Evolutionary conservation across 768 basidiomycete genomes (phyloP), one percentile per base, ranked within the genome.

Genomic region (Leccinum boreale): DNA sequence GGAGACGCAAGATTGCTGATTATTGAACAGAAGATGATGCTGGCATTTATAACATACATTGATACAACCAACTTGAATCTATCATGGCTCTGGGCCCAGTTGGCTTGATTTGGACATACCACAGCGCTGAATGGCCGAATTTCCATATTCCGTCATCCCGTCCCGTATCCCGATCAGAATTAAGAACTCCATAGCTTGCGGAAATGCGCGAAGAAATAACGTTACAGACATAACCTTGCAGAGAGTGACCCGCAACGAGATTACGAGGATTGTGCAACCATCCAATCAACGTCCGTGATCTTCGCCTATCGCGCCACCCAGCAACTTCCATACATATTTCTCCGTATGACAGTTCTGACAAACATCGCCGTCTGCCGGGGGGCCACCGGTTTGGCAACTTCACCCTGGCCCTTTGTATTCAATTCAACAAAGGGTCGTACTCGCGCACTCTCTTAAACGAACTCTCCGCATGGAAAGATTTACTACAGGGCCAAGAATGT

Each of bases 261-360:
- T 48, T 17, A 21, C 31, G 17, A 31, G 2, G 15, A 5, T 10
- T 24, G 26, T 5, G 17, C 11, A 10, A 17, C 24, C 21, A 15
- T 51, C 60, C 58, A 65, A 66, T 65, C 67, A 54, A n/a, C 24
- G 45, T 7, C 36, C 58, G 35, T 57, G 66, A 65, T 68, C 68
- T 42, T 67, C 67, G 66, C 66, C 64, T 49, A 24, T 26, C 26
- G 58, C 58, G 60, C 65, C 59, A 61, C 62, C 26, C 29, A 19
- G 56, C 51, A 19, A 44, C 11, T 31, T 31, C n/a, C 10, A 29
- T 51, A 45, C 17, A 7, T 31, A 21, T 35, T 35, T n/a, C 28
- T 44, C 51, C 31, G 42, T 11, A 33, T 51, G 52, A 50, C 42
- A 52, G 28, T 23, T n/a, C 14, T 56, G 53, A 56, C 58, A 42